Evolutionary conservation across 495 filamentous ascomycete genomes (phyloP).

Genomic region (Physcia stellaris): DNA sequence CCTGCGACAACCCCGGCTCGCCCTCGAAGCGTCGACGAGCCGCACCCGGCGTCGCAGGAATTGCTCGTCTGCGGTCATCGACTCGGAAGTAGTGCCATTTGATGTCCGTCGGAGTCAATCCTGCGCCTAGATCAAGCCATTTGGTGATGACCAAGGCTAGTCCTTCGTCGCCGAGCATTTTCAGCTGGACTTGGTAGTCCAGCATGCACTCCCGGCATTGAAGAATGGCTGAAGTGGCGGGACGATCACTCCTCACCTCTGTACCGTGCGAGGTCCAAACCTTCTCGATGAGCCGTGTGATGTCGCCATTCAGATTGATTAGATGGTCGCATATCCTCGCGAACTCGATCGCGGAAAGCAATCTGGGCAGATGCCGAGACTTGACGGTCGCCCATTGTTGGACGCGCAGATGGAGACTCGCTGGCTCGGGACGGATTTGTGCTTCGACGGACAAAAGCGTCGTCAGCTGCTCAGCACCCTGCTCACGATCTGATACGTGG

Average conservation of each 20-base stretch:
- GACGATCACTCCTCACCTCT: no score
- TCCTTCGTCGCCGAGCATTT: neutral
- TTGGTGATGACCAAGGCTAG: constrained; percentile 1
- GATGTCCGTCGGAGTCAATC: constrained; percentile 1
- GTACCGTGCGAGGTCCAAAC: no score
- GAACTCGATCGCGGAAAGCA: no score
- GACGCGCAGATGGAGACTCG: neutral
- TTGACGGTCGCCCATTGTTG: constrained; percentile 1
- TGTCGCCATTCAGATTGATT: no score
- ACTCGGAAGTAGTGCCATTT: neutral
- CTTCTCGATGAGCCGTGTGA: no score
- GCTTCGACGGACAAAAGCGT: constrained; percentile 1
- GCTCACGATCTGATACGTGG: no score
- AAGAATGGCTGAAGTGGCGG: no score
- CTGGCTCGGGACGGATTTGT: neutral
- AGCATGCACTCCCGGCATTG: neutral
- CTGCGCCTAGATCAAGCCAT: constrained; percentile 2
- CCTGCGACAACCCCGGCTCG: neutral
- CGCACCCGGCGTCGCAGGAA: neutral
- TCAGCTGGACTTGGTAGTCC: neutral
- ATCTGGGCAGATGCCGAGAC: no score
- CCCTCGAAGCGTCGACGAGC: neutral
- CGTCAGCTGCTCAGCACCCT: neutral
- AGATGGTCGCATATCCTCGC: no score
- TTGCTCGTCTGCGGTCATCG: neutral